These are phyloP conservation scores for Boletus rubroflammeus DNA, from an alignment of 768 basidiomycete species.

Conservation along the genomic window DNA sequence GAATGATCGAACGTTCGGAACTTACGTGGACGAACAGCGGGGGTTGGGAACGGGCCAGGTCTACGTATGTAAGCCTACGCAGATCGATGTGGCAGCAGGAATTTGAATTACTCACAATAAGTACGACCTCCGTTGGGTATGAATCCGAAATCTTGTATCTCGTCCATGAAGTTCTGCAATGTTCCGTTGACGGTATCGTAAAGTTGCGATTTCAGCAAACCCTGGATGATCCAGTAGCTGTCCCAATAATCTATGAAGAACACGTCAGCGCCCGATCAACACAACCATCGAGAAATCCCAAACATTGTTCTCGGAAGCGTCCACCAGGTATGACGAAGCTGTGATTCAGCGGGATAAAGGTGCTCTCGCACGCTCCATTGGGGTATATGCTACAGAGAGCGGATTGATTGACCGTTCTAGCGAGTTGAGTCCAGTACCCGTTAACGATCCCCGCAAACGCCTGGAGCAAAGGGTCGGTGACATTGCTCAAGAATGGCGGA, in stretches of 20 bases:
- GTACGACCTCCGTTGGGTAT: conserved; percentile 93
- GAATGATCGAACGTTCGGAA: background rate
- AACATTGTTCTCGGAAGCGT: conserved; percentile 83
- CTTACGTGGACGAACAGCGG: conserved; percentile 46
- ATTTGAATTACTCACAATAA: conserved; percentile 72
- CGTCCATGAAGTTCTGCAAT: conserved; percentile 93
- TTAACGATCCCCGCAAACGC: conserved; percentile 80
- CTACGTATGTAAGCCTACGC: conserved; percentile 31
- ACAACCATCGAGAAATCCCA: conserved; percentile 31
- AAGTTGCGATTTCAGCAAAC: conserved; percentile 78
- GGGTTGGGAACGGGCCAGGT: conserved; percentile 80
- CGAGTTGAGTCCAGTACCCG: conserved; percentile 79
- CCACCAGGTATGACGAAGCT: conserved; percentile 89
- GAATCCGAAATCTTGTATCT: conserved; percentile 79
- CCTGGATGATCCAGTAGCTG: conserved; percentile 86
- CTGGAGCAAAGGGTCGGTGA: conserved; percentile 64
- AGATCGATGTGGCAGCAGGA: background rate
- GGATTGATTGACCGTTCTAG: conserved; percentile 68
- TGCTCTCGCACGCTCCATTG: conserved; percentile 66
- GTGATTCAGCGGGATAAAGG: conserved; percentile 86
- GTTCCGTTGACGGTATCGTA: conserved; percentile 70
- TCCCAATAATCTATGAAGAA: conserved; percentile 49
- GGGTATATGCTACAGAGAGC: conserved; percentile 53
- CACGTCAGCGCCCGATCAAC: background rate
- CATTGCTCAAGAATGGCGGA: conserved; percentile 68